A percentile compares a stretch with the other conserved stretches of the same genome.
These are phyloP conservation scores for Iberis pinnata DNA, from an alignment of 345 rosid species.

Conservation along the genomic window DNA sequence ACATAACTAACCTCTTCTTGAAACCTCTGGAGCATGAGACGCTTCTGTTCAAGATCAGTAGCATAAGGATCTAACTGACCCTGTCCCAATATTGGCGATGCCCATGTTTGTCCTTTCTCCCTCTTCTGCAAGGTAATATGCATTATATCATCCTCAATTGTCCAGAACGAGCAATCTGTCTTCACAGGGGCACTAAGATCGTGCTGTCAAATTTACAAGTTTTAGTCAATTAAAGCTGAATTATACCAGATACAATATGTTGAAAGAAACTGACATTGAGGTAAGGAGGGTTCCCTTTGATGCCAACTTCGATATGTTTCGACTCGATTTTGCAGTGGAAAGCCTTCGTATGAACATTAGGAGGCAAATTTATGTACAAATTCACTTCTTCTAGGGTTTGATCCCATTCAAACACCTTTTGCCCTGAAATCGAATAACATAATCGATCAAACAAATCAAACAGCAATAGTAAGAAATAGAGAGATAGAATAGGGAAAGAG, in stretches of 20 bases:
- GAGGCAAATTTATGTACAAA: constrained; percentile 63
- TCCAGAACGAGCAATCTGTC: constrained; percentile 88
- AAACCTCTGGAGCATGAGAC: constrained; percentile 92
- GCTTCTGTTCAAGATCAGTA: constrained; percentile 73
- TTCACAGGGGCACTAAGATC: constrained; percentile 67
- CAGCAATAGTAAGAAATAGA: background rate
- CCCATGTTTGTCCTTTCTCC: constrained; percentile 89
- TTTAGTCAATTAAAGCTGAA: too few relatives aligned
- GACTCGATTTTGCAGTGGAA: constrained; percentile 78
- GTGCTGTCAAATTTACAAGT: constrained; percentile 39
- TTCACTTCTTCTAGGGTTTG: constrained; percentile 87
- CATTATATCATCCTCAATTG: constrained; percentile 88
- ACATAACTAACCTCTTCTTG: constrained; percentile 73
- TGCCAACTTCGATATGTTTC: constrained; percentile 80
- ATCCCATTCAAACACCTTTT: constrained; percentile 90
- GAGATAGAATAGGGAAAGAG: background rate
- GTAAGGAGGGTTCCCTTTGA: constrained; percentile 93
- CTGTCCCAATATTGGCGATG: constrained; percentile 72
- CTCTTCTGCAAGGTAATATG: constrained; percentile 80
- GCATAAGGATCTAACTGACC: constrained; percentile 68
- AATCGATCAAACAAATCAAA: background rate
- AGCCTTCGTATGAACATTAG: constrained; percentile 60
- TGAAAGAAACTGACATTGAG: constrained; percentile 50
- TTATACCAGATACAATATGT: too few relatives aligned
- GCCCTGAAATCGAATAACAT: constrained; percentile 28